Base-by-base conservation (phyloP, 2,329 filamentous ascomycete species). In the Ophiostoma tasmaniense region DNA sequence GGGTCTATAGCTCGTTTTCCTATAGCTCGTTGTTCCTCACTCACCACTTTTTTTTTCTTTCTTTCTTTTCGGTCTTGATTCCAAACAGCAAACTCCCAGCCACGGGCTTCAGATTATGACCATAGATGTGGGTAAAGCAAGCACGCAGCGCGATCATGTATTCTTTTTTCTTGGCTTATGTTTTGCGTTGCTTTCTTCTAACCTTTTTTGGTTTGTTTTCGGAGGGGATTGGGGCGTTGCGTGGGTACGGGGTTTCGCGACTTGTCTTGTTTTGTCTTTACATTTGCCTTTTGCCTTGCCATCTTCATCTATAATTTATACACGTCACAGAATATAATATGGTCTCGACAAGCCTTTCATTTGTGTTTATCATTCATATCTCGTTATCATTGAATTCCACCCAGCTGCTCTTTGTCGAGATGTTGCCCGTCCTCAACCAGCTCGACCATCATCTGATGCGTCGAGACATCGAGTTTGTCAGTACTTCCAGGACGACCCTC, bases 381-480 rank as follows among this genome's bases (percentile, higher is more conserved):
- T 59, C 45, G 10, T 37, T 10, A 33, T 55, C 8, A 22, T 14
- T 25, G 14, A 22, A 55, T 35, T 6, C 11, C 11, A 59, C 69
- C 66, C 25, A 75, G 70, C 42, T 73, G 66, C 1, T 64, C 33
- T 28, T 69, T 35, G 61, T 20, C 25, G 30, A 64, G 61, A 35
- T 39, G 33, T 20, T 10, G 33, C 20, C 67, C 39, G 68, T 64
- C 13, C 66, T 74, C 70, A 7, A 76, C 74, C 2, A 76, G 71
- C 5, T 71, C 68, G 3, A 75, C 71, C 67, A 76, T 45, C 2
- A 64, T 66, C 42, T 71, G 67, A 71, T 76, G 73, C 2, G 67
- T 68, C 28, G 71, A 35, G 20, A 74, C 72, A 50, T 73, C 70
- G 13, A 73, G 8, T 33, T 5, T 30, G 6, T 71, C 13, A 70